Evolutionary conservation across 1,139 yeast species (phyloP), one percentile per base, ranked within the genome.

Genomic region (Candida sp.): DNA sequence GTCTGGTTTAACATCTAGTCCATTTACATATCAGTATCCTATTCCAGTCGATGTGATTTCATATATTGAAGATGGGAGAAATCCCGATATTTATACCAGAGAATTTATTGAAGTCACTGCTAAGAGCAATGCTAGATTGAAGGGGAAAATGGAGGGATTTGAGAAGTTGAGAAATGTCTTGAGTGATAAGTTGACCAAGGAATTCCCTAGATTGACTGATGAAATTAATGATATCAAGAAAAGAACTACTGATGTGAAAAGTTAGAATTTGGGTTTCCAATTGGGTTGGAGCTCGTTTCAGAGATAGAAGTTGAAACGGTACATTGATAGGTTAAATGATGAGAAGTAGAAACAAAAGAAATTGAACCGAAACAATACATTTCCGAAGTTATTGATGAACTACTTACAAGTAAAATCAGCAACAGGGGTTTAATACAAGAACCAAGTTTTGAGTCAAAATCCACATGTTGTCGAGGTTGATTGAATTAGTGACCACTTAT

Each of bases 31-130:
- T 33, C 66, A 70, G 43, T 72, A 59, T 43, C 80, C 83, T 1
- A 73, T 88, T 2, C 96, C 96, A 0, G 61, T 84, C 38, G 96
- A 88, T 57, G 90, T 88, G 12, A 68, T 88, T 5, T 82, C 84
- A 47, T 87, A 93, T 59, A 88, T 93, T 38, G 98, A 93, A 59
- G 96, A 90, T 56, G 99, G 99, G 2, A 73, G 99, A 52, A 93
- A 93, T 58, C 99, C 99, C 0, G 98, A 93, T 59, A 91, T 93
- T 39, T 93, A 93, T 63, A 90, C 98, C 0, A 76, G 99, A 59
- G 99, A 95, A 64, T 93, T 93, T 65, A 89, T 91, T 8, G 99
- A 93, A 61, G 88, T 93, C 36, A 86, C 93, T 21, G 84, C 91
- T 25, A 84, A 88, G 54, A 84, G 90, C 47, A 93, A 93, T 61